A percentile compares a stretch with the other conserved stretches of the same genome.
phyloP scores from a whole-genome alignment of 2,329 filamentous ascomycete species.

The Tolypocladium tropicale region DNA sequence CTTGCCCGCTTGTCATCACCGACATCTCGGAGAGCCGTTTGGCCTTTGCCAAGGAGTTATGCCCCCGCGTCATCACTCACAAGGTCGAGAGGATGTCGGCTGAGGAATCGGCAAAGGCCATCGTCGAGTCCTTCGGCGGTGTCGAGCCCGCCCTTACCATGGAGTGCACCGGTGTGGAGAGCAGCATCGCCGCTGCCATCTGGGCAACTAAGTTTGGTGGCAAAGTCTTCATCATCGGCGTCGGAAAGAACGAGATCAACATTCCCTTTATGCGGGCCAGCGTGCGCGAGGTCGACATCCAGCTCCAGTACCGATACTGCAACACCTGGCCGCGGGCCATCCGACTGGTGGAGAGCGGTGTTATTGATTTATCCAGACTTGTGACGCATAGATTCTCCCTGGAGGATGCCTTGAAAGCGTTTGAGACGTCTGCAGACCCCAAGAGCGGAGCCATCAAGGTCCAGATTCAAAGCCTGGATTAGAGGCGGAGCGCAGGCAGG shows the following conservation, averaged over 20 bases:
- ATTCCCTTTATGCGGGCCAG: constrained; percentile 92
- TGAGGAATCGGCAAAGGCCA: constrained; percentile 63
- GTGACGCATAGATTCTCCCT: constrained; percentile 82
- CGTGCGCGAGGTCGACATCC: constrained; percentile 84
- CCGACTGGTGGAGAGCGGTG: constrained; percentile 70
- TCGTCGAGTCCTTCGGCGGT: constrained; percentile 58
- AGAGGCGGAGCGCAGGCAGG: neutral
- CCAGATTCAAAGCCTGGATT: constrained; percentile 63
- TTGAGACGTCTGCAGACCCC: constrained; percentile 77
- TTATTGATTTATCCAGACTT: constrained; percentile 70
- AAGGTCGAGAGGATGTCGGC: constrained; percentile 58
- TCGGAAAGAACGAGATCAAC: constrained; percentile 90
- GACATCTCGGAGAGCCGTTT: constrained; percentile 86
- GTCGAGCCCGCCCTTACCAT: constrained; percentile 73
- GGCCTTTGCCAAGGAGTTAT: constrained; percentile 73
- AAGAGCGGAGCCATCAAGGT: constrained; percentile 97
- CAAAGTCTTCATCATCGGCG: constrained; percentile 93
- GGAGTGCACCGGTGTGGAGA: constrained; percentile 93
- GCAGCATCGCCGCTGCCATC: constrained; percentile 74
- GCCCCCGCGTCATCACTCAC: constrained; percentile 70
- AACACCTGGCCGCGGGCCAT: constrained; percentile 97
- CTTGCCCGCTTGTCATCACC: constrained; percentile 84
- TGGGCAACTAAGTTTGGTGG: constrained; percentile 91
- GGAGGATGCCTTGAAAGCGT: constrained; percentile 82
- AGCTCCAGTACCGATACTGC: constrained; percentile 93